Evolutionary conservation across 352 stramenopile species (phyloP).

Genomic region (Phytophthora colocasiae): DNA sequence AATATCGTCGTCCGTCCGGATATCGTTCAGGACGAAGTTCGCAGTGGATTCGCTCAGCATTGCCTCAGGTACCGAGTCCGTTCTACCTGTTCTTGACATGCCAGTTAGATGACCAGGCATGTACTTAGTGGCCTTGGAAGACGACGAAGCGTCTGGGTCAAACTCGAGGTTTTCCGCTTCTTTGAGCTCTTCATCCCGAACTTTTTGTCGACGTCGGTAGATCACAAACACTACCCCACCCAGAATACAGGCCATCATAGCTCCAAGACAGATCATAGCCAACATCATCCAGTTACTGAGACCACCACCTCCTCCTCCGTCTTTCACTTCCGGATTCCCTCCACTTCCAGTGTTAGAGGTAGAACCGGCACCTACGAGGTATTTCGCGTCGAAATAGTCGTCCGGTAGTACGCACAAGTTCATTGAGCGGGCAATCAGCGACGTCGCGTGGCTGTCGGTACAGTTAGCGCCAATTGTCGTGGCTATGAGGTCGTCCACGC

Average conservation of each 20-base stretch:
- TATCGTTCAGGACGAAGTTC: conserved; percentile 57
- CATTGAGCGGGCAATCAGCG: conserved; percentile 31
- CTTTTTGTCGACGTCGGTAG: conserved; percentile 32
- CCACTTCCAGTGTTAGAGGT: conserved; percentile 12
- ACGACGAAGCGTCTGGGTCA: conserved; percentile 26
- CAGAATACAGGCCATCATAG: conserved; percentile 36
- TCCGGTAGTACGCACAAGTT: conserved; percentile 43
- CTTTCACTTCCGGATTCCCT: conserved; percentile 1
- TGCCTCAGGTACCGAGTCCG: conserved; percentile 27
- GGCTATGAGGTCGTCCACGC: conserved; percentile 36
- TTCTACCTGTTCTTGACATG: conserved; percentile 36
- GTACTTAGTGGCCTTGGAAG: conserved; percentile 41
- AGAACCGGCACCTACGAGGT: conserved; percentile 19
- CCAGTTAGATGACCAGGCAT: conserved; percentile 25
- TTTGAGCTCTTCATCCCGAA: conserved; percentile 35
- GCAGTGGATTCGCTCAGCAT: conserved; percentile 25
- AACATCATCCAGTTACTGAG: conserved; percentile 55
- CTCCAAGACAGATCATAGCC: conserved; percentile 44
- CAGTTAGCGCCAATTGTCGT: conserved; percentile 36
- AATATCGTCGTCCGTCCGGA: conserved; percentile 70
- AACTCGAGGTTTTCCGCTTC: conserved; percentile 34
- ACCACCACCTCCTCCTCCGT: conserved; percentile 6
- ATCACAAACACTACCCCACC: conserved; percentile 40
- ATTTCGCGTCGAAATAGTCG: conserved; percentile 37
- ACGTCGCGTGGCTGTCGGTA: conserved; percentile 30